Conservation (phyloP, 352 stramenopile genomes). For the Phytophthora citrophthora region DNA sequence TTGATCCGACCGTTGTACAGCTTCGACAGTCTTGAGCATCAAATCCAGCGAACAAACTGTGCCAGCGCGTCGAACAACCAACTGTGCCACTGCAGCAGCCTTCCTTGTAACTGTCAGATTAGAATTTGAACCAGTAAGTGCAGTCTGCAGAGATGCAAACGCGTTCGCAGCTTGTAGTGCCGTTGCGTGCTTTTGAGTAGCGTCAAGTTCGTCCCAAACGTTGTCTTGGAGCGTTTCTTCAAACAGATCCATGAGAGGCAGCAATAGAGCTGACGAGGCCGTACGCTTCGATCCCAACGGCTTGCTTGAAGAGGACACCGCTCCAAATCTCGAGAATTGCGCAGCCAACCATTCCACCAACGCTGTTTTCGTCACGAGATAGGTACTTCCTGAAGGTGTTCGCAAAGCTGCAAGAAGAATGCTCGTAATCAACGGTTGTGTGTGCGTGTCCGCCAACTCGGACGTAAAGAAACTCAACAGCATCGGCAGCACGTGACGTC, state of each 20-base stretch:
- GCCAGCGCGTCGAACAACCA: slow-evolving; percentile 41
- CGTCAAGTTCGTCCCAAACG: slow-evolving; percentile 44
- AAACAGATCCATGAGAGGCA: slow-evolving; percentile 52
- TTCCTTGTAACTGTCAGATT: slow-evolving; percentile 24
- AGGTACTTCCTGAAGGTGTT: slow-evolving; percentile 52
- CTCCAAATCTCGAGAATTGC: slow-evolving; percentile 42
- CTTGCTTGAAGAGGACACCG: slow-evolving; percentile 8
- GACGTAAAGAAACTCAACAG: slow-evolving; percentile 85
- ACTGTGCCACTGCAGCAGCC: slow-evolving; percentile 28
- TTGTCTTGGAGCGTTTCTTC: slow-evolving; percentile 19
- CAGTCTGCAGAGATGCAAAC: slow-evolving; percentile 43
- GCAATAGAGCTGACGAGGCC: slow-evolving; percentile 35
- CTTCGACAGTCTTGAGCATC: slow-evolving; percentile 38
- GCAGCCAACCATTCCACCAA: slow-evolving; percentile 68
- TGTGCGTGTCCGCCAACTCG: slow-evolving; percentile 79
- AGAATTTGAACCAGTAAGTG: slow-evolving; percentile 12
- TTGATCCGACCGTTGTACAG: slow-evolving; percentile 6
- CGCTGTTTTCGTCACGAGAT: slow-evolving; percentile 69
- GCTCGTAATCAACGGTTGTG: slow-evolving; percentile 66
- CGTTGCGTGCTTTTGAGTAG: slow-evolving; percentile 42
- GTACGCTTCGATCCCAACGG: slow-evolving; percentile 10
- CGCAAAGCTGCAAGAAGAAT: slow-evolving; percentile 62
- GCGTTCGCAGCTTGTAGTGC: slow-evolving; percentile 46
- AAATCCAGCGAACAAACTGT: slow-evolving; percentile 46
- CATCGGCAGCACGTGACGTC: slow-evolving; percentile 82